Conservation (phyloP, 371 early-diverging fungal genomes). For the Actinomucor elegans region DNA sequence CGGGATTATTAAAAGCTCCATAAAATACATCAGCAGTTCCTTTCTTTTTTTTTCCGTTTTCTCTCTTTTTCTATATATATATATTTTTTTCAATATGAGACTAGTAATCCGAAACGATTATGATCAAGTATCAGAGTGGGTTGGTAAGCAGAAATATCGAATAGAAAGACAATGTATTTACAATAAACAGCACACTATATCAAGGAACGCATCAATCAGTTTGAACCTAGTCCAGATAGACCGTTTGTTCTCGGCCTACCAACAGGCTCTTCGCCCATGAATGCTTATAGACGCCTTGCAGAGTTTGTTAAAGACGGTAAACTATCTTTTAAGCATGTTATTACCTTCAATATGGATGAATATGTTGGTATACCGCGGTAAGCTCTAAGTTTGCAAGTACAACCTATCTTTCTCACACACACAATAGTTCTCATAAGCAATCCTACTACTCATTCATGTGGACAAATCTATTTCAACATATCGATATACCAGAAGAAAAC, state of each 20-base stretch:
- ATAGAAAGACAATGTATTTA: not conserved
- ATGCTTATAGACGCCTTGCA: conserved; percentile 65
- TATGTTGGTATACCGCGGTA: conserved; percentile 52
- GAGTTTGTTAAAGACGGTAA: conserved; percentile 60
- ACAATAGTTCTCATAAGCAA: conserved; percentile 70
- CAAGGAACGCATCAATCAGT: conserved; percentile 77
- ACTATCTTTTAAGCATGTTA: conserved; percentile 61
- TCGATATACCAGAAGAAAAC: conserved; percentile 77
- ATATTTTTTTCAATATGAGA: conserved; percentile 57
- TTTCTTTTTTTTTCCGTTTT: conserved; percentile 5
- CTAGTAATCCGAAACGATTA: conserved; percentile 70
- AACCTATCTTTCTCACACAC: conserved; percentile 1
- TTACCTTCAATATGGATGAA: conserved; percentile 82
- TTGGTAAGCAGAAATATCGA: conserved; percentile 41
- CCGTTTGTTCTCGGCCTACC: conserved; percentile 88
- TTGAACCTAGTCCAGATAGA: conserved; percentile 69
- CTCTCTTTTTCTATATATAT: not conserved
- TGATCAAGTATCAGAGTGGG: conserved; percentile 64
- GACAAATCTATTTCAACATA: conserved; percentile 80
- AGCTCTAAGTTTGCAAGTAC: not conserved
- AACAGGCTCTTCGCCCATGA: conserved; percentile 84
- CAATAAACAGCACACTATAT: conserved; percentile 70
- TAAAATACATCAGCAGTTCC: not conserved
- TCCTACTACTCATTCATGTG: conserved; percentile 91
- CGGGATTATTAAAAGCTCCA: not conserved